Percentiles rank a stretch among this genome's conserved stretches.
Evolutionary conservation across 768 basidiomycete species (phyloP).

Genomic region (Mycena filopes): DNA sequence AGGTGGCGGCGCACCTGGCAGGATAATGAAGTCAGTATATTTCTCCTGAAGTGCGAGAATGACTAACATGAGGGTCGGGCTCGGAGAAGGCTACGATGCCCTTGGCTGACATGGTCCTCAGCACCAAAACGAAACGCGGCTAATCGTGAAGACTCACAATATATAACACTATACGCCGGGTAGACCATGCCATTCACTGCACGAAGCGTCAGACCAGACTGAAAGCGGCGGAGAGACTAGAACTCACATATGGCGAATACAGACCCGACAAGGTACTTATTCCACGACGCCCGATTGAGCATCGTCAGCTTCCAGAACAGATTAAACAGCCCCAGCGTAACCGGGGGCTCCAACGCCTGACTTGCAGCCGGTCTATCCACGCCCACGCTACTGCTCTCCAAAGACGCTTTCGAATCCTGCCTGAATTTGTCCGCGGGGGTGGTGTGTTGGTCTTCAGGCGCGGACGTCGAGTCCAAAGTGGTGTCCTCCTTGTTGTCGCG

Average conservation of each 20-base stretch:
- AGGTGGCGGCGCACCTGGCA: conserved; percentile 60
- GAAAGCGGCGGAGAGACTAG: neutral
- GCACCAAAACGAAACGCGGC: neutral
- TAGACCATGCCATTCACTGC: conserved; percentile 46
- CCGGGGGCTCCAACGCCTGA: conserved; percentile 39
- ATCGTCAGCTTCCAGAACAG: conserved; percentile 78
- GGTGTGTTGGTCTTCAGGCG: conserved; percentile 39
- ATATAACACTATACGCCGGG: conserved; percentile 79
- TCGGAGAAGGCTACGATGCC: conserved; percentile 67
- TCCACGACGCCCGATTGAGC: conserved; percentile 71
- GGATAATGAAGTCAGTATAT: neutral
- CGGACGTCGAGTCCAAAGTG: conserved; percentile 35
- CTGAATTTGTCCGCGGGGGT: neutral
- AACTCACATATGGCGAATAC: conserved; percentile 62
- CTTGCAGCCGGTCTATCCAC: neutral
- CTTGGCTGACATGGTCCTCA: conserved; percentile 49
- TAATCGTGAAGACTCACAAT: conserved; percentile 46
- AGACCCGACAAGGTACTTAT: conserved; percentile 66
- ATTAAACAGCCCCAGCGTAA: conserved; percentile 58
- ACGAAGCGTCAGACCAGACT: neutral
- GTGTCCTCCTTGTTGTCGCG: neutral
- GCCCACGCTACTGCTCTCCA: no score
- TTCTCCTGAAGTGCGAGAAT: conserved; percentile 52
- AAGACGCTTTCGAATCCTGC: neutral
- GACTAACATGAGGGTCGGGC: conserved; percentile 48